Conservation (phyloP, 2,329 filamentous ascomycete genomes). For the Pseudopithomyces maydicus region DNA sequence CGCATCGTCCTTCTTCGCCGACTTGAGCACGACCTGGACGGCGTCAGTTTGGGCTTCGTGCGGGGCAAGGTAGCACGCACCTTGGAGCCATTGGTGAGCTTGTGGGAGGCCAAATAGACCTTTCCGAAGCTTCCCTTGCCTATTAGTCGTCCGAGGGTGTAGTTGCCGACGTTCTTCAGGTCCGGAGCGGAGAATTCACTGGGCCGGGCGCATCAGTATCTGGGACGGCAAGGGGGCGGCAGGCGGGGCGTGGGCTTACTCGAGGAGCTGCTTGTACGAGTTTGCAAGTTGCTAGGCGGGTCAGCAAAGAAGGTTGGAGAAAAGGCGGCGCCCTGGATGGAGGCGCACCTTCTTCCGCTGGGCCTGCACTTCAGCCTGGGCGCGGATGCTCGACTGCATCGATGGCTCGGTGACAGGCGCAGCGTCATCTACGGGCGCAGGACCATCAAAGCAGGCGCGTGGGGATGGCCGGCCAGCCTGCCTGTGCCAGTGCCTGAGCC, state of each 20-base stretch:
- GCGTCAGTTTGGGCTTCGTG: conserved; percentile 15
- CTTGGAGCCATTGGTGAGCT: conserved; percentile 98
- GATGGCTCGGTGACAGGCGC: conserved; percentile 29
- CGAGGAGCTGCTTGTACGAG: conserved; percentile 94
- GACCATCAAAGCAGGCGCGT: conserved; percentile 26
- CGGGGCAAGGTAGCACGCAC: conserved; percentile 52
- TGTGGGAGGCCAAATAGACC: conserved; percentile 94
- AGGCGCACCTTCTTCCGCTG: conserved; percentile 62
- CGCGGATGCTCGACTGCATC: conserved; percentile 53
- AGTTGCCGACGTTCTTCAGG: conserved; percentile 91
- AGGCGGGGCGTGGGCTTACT: conserved; percentile 62
- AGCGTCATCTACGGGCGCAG: conserved; percentile 41
- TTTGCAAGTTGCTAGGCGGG: conserved; percentile 75
- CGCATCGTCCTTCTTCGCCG: conserved; percentile 91
- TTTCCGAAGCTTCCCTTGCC: conserved; percentile 98
- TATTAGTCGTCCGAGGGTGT: conserved; percentile 86
- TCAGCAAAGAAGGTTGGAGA: conserved; percentile 9
- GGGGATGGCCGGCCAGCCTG: conserved; percentile 14
- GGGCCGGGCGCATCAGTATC: conserved; percentile 28
- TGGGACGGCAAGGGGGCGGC: not conserved
- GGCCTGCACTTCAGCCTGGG: conserved; percentile 63
- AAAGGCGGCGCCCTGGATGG: not conserved
- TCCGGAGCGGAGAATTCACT: conserved; percentile 95
- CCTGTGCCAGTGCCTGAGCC: not conserved
- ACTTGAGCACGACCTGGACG: conserved; percentile 93